Base-by-base conservation (phyloP, 2,329 filamentous ascomycete genomes). In the Fusarium avenaceum region DNA sequence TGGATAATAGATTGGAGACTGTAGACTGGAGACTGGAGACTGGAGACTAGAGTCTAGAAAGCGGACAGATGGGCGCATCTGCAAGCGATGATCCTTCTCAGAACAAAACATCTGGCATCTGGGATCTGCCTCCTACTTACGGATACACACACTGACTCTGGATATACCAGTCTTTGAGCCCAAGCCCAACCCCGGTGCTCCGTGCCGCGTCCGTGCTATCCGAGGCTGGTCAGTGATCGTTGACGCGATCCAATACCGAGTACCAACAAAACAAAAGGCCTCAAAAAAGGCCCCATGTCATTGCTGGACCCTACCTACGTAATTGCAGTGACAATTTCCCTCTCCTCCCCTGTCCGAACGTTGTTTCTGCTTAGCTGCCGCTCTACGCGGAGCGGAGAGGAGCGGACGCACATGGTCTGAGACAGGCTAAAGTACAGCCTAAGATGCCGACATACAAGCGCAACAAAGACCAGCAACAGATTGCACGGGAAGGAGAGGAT, bases 241-340 rank as follows among this genome's bases (percentile, higher is more conserved):
- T 63, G 43, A 63, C 49, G 57, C 20, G 59, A 68, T 56, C 53
- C 26, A 28, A 28, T 28, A 24, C 7, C 9, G 26, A 28, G 10
- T 28, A 28, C 26, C 44, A 32, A 33, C 54, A 47, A 44, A 55
- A 45, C 51, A 66, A 62, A 24, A 24, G 24, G 24, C 24, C 24
- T 24, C 24, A 24, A 24, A 24, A 24, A 24, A 24, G 6, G 26
- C 26, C 26, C 57, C 49, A 49, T 65, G 62, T 65, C 62, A 53
- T 45, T 65, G 53, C 54, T 67, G 64, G 64, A 65, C 64, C 65
- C 53, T 69, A 62, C 50, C 65, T 69, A 69, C 65, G 65, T 69
- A 69, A 69, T 69, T 63, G 60, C 58, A 51, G 52, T 55, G 38
- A 33, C n/a, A 19, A 8, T 8, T 4, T 40, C 53, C 44, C 30